phyloP scores from a whole-genome alignment of 1,284 basidiomycete species.

The Earliella scabrosa region DNA sequence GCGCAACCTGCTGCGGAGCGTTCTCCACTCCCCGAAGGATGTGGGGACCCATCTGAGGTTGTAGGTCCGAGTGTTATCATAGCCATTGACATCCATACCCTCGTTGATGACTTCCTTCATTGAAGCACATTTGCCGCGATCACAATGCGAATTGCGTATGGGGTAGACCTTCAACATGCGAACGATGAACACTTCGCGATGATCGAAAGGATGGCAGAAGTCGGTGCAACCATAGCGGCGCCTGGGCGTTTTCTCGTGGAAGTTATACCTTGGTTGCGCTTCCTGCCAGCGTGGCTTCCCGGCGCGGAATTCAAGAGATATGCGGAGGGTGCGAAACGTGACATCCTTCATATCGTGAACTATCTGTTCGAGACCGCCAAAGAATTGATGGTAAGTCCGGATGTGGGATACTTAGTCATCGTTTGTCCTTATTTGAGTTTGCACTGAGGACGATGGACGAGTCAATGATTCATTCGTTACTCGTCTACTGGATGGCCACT shows the following conservation, averaged over 20 bases:
- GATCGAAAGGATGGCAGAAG: background rate
- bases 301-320: slow-evolving; percentile 1
- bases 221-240: background rate
- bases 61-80: slow-evolving; percentile 1
- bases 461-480: background rate
- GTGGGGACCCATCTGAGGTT: background rate
- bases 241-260: slow-evolving; percentile 10
- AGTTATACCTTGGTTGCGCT: background rate
- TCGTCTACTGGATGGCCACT: background rate
- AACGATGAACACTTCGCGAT: slow-evolving; percentile 5
- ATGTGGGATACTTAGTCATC: background rate
- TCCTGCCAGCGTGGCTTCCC: slow-evolving; percentile 8
- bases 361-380: slow-evolving; percentile 2
- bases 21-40: background rate
- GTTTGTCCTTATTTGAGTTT: background rate
- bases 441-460: background rate
- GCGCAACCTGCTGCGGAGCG: background rate
- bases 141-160: slow-evolving; percentile 9
- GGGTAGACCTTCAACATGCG: background rate
- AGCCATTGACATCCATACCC: too few relatives aligned
- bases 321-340: background rate
- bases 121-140: slow-evolving; percentile 10
- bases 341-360: background rate
- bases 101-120: too few relatives aligned
- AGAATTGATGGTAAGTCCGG: background rate